Percentiles rank a stretch among this genome's conserved stretches.
Conservation (phyloP, 139 green algal genomes). For the Ettlia oleoabundans region DNA sequence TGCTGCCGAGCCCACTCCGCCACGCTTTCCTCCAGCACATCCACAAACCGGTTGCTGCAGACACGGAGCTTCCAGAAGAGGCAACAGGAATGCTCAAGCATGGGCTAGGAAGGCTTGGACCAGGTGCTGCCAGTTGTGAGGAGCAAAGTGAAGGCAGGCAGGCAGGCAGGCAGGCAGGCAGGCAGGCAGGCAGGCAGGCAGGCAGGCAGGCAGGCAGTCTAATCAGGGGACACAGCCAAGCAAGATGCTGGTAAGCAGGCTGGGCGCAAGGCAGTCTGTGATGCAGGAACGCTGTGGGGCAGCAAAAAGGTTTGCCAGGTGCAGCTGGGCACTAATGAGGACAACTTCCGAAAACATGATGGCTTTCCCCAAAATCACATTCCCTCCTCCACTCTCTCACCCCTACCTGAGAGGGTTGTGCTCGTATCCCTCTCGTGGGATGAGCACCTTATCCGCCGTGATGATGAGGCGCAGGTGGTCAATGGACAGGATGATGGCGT, state of each 20-base stretch:
- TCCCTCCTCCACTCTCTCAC: background rate
- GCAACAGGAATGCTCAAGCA: background rate
- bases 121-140: no score
- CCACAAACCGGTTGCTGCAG: slow-evolving; percentile 46
- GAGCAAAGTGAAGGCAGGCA: no score
- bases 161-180: no score
- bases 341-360: no score
- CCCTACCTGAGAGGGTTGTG: slow-evolving; percentile 33
- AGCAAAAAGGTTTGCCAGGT: no score
- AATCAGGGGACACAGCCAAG: no score
- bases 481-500: slow-evolving; percentile 79
- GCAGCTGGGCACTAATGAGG: background rate
- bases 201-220: no score
- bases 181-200: no score
- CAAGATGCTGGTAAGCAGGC: no score
- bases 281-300: background rate
- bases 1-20: slow-evolving; percentile 47
- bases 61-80: background rate
- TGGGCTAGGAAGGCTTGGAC: no score
- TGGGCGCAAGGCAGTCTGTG: background rate
- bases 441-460: slow-evolving; percentile 57
- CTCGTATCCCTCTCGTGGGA: slow-evolving; percentile 33
- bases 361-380: no score
- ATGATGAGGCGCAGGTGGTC: slow-evolving; percentile 86
- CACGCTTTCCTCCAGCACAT: slow-evolving; percentile 57